These are phyloP conservation scores for Xerocomus amazonicus DNA, from an alignment of 1,284 basidiomycete species.

Conservation along the genomic window DNA sequence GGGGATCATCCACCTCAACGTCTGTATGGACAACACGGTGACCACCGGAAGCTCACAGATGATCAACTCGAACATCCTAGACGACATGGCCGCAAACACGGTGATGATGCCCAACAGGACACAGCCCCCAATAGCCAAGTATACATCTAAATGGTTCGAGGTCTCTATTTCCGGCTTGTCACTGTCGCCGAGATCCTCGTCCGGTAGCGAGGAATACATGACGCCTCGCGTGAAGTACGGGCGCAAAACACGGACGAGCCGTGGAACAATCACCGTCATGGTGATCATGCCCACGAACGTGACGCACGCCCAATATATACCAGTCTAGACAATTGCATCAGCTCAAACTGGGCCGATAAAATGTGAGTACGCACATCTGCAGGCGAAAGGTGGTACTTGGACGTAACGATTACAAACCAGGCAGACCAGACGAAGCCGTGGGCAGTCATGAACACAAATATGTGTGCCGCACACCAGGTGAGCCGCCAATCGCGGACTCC, in stretches of 20 bases:
- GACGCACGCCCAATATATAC: slow-evolving; percentile 17
- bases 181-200: background rate
- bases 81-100: slow-evolving; percentile 19
- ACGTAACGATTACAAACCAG: slow-evolving; percentile 28
- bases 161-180: slow-evolving; percentile 11
- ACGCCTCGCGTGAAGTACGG: slow-evolving; percentile 18
- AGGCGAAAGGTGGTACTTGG: slow-evolving; percentile 22
- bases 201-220: background rate
- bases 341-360: background rate
- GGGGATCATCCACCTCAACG: too few relatives aligned
- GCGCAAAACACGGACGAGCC: slow-evolving; percentile 15
- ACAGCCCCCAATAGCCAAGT: slow-evolving; percentile 25
- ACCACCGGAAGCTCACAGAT: slow-evolving; percentile 11
- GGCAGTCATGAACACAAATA: slow-evolving; percentile 21
- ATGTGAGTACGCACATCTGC: slow-evolving; percentile 17
- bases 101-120: slow-evolving; percentile 13
- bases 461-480: slow-evolving; percentile 26
- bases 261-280: slow-evolving; percentile 16
- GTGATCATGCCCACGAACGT: slow-evolving; percentile 12
- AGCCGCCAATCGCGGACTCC: slow-evolving; percentile 33
- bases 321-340: slow-evolving; percentile 21
- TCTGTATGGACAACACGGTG: too few relatives aligned
- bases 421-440: slow-evolving; percentile 14
- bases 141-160: slow-evolving; percentile 32
- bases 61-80: slow-evolving; percentile 8